Percentiles rank a stretch among this genome's conserved stretches.
These are phyloP conservation scores for Moesziomyces sp. DNA, from an alignment of 1,284 basidiomycete genomes.

Conservation along the genomic window DNA sequence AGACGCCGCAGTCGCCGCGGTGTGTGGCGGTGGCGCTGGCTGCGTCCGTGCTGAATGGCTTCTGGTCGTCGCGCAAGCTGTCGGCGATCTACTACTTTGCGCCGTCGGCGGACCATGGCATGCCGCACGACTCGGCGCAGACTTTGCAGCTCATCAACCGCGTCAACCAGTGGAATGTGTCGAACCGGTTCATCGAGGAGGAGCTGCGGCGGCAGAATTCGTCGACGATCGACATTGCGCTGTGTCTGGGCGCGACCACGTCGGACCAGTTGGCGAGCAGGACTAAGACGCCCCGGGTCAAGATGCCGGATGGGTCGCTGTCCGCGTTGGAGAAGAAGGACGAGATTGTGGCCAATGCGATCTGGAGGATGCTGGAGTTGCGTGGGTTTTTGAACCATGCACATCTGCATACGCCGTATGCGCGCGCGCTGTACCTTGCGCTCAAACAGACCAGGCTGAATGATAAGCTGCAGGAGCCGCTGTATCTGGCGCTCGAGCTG, in stretches of 20 bases:
- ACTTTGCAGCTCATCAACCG: slow-evolving; percentile 88
- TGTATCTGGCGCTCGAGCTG: slow-evolving; percentile 88
- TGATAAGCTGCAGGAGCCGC: slow-evolving; percentile 97
- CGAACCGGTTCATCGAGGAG: slow-evolving; percentile 86
- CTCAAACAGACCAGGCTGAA: slow-evolving; percentile 82
- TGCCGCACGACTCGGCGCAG: slow-evolving; percentile 72
- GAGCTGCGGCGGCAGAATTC: slow-evolving; percentile 95
- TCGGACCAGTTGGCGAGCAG: slow-evolving; percentile 54
- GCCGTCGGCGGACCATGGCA: slow-evolving; percentile 42
- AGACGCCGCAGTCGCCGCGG: slow-evolving; percentile 85
- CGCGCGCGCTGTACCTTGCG: slow-evolving; percentile 87
- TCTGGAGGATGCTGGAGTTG: slow-evolving; percentile 97
- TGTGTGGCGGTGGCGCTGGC: slow-evolving; percentile 77
- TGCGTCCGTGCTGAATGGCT: slow-evolving; percentile 57
- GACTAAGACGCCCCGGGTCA: slow-evolving; percentile 55
- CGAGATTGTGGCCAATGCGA: slow-evolving; percentile 95
- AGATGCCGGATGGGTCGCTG: slow-evolving; percentile 32
- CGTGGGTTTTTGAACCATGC: slow-evolving; percentile 89
- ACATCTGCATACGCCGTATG: slow-evolving; percentile 85
- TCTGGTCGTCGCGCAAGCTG: slow-evolving; percentile 63
- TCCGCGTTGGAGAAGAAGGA: slow-evolving; percentile 89
- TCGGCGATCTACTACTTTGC: slow-evolving; percentile 62
- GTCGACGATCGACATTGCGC: slow-evolving; percentile 94
- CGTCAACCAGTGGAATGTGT: slow-evolving; percentile 91
- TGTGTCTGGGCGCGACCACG: slow-evolving; percentile 88